Conservation (phyloP, 2,329 filamentous ascomycete genomes). For the Alternaria longipes region DNA sequence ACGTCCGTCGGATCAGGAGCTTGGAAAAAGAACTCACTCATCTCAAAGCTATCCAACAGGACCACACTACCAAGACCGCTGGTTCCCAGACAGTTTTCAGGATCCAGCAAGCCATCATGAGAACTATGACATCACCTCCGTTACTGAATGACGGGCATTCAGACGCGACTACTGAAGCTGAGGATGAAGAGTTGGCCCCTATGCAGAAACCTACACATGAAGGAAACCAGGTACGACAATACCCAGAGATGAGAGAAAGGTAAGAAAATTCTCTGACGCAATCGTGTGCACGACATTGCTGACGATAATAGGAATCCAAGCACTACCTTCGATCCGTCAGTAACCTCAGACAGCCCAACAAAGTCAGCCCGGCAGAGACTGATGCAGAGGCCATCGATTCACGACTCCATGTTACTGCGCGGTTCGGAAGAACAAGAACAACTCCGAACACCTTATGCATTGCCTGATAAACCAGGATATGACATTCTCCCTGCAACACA, state of each 20-base stretch:
- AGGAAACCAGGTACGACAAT: conserved; percentile 14
- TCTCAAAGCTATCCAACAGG: conserved; percentile 6
- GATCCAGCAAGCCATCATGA: background rate
- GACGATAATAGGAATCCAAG: conserved; percentile 8
- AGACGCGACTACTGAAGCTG: conserved; percentile 15
- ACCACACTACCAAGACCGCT: background rate
- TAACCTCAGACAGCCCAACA: conserved; percentile 9
- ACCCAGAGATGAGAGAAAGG: conserved; percentile 4
- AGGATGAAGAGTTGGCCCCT: conserved; percentile 15
- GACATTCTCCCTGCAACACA: conserved; percentile 7
- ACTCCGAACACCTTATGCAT: background rate
- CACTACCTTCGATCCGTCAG: conserved; percentile 3
- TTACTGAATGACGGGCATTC: background rate
- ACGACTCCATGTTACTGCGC: conserved; percentile 23
- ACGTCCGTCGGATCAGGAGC: conserved; percentile 14
- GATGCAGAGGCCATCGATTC: conserved; percentile 32
- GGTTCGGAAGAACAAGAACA: background rate
- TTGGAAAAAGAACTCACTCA: conserved; percentile 20
- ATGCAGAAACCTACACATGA: background rate
- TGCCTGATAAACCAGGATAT: no score
- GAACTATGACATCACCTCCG: background rate
- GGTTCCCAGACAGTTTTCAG: background rate
- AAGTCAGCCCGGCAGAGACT: conserved; percentile 29
- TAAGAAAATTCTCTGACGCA: background rate
- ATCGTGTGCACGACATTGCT: background rate